Base-by-base conservation (phyloP, 2,329 filamentous ascomycete genomes). In the Trichoderma oligosporum region DNA sequence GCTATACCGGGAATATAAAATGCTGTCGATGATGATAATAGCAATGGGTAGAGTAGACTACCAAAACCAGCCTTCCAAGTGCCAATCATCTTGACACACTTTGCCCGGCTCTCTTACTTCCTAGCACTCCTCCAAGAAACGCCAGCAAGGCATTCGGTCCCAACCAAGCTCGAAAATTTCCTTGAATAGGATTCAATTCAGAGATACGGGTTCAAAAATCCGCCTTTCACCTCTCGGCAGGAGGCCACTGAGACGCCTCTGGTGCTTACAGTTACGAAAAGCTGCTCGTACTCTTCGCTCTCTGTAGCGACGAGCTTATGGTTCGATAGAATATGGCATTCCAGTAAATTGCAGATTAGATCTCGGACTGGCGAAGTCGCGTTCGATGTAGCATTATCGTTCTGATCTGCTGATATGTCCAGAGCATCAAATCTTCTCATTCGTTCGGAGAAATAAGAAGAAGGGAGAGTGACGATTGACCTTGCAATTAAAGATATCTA, bases 1-100 rank as follows among this genome's bases (percentile, higher is more conserved):
- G 54, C 60, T 77, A 66, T 80, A 93, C 90, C 90, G 66, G 91
- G 91, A 65, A 96, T 88, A 71, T 95, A 96, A 71, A 95, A 95
- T 35, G 87, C 88, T 53, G 85, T 76, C 16, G 76, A 61, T 8
- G 63, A 58, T 39, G 49, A 60, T 4, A 65, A 49, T 12, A 67
- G 61, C 54, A 82, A 61, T 33, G 85, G 68, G 68, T 75, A 79
- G 64, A 73, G 70, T 64, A 71, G 64, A 62, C 68, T 69, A 62
- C 67, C 61, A 63, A 71, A 73, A 66, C 69, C 71, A 62, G 63
- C 67, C 69, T 62, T 75, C 36, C 24, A 53, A 25, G 41, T n/a
- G 53, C 45, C 38, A 35, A 61, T 55, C 68, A 66, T 64, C 31
- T n/a, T 54, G 33, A 41, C 46, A 35, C 33, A 29, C 48, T 39